phyloP scores from a whole-genome alignment of 768 basidiomycete species.

The Hygrocybe coccinea region DNA sequence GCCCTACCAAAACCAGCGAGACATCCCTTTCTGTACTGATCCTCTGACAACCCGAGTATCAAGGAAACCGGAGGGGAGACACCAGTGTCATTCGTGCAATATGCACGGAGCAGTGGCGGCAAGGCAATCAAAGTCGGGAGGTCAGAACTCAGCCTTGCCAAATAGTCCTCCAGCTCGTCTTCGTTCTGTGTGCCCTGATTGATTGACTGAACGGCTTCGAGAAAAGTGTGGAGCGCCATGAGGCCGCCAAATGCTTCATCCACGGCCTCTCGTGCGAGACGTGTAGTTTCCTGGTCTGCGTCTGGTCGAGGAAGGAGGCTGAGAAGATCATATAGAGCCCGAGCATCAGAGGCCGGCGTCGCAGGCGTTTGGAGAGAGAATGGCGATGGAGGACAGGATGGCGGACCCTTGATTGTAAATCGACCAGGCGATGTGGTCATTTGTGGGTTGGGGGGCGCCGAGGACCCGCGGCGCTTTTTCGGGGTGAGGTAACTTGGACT shows the following conservation, averaged over 20 bases:
- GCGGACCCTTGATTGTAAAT: constrained; percentile 63
- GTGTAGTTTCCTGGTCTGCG: constrained; percentile 42
- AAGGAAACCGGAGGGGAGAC: constrained; percentile 41
- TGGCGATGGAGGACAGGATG: constrained; percentile 65
- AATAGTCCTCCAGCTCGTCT: constrained; percentile 36
- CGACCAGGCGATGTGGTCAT: constrained; percentile 51
- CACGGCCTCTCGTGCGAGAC: constrained; percentile 72
- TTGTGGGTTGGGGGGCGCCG: constrained; percentile 45
- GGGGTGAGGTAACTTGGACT: constrained; percentile 24
- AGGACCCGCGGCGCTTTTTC: constrained; percentile 42
- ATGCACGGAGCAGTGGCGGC: constrained; percentile 56
- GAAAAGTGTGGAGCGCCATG: constrained; percentile 48
- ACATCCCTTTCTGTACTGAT: constrained; percentile 63
- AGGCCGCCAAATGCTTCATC: constrained; percentile 72
- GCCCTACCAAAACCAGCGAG: constrained; percentile 73
- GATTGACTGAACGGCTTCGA: constrained; percentile 43
- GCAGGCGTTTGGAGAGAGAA: constrained; percentile 35
- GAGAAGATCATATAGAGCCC: constrained; percentile 58
- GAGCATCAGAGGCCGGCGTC: constrained; percentile 53
- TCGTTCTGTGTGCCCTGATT: constrained; percentile 14
- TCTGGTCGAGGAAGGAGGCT: constrained; percentile 56
- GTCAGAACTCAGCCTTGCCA: constrained; percentile 53
- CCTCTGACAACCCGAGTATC: constrained; percentile 55
- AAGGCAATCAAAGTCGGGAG: constrained; percentile 73
- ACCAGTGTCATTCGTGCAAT: constrained; percentile 25